Base-by-base conservation (phyloP, 2,329 filamentous ascomycete species). In the Lomentospora prolificans region DNA sequence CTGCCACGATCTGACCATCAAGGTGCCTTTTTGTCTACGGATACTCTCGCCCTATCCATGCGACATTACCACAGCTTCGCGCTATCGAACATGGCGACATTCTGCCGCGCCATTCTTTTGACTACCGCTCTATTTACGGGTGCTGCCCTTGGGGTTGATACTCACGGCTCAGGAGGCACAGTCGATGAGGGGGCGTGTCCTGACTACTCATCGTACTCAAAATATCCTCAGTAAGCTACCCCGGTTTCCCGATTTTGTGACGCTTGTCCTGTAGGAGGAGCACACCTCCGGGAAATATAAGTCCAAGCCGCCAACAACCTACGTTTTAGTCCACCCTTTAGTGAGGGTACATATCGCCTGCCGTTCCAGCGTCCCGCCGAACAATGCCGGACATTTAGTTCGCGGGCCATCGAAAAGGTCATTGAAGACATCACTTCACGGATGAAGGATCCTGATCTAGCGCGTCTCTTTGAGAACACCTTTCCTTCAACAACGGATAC, bases 401-500 rank as follows among this genome's bases (percentile, higher is more conserved):
- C 91, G 1, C 81, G 87, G 24, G 78, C 86, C 3, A 95, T 97
- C 50, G 94, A 99, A 69, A 79, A 87, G 64, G 87, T 96, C 53
- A 96, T 99, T 59, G 69, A 82, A 28, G 84, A 96, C 62, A 77
- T 99, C 61, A 94, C 86, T 4, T 78, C 81, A 27, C 85, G 82
- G 55, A 87, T 99, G 73, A 78, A 85, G 58, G 86, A 97, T 64
- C 86, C 86, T 14, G 94, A 97, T 63, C 80, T 99, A 10, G 92
- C 92, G 3, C 84, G 91, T 25, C 76, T 99, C 9, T 99, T 99
- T 67, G 90, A 95, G 67, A 99, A 99, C 66, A 85, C 92, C 2
- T 97, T 95, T 61, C 92, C 92, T 3, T 95, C 94, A 59, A 92
- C 89, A 0, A 81, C 94, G 3, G 90, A 96, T 65, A 96, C 90